These are phyloP conservation scores for Phytopythium helicoides DNA, from an alignment of 352 stramenopile genomes.

Conservation along the genomic window DNA sequence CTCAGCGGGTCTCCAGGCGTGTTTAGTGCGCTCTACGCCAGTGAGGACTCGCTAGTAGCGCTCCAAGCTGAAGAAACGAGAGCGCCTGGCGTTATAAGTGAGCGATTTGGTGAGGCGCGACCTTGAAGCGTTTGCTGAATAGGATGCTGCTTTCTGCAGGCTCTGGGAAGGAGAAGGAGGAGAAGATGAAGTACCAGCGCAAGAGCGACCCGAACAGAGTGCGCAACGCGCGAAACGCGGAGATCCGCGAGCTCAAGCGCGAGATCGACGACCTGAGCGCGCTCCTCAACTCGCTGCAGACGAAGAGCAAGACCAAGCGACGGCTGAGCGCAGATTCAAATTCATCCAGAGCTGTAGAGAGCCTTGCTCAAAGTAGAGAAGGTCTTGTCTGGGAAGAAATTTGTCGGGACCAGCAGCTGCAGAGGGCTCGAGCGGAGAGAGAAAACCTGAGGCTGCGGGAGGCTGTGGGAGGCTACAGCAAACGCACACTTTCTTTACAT, in stretches of 20 bases:
- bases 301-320: not conserved
- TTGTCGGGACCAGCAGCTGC: slow-evolving; percentile 11
- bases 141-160: too few species aligned
- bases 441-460: slow-evolving; percentile 19
- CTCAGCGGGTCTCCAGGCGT: too few species aligned
- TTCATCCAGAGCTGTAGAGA: too few species aligned
- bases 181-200: not conserved
- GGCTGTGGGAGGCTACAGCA: slow-evolving; percentile 34
- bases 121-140: too few species aligned
- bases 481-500: slow-evolving; percentile 24
- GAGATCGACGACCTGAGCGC: slow-evolving; percentile 29
- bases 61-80: too few species aligned
- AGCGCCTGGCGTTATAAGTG: too few species aligned
- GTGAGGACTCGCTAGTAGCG: too few species aligned
- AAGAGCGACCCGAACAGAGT: slow-evolving; percentile 22
- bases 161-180: too few species aligned
- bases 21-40: too few species aligned
- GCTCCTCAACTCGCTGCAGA: slow-evolving; percentile 12
- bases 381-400: slow-evolving; percentile 21
- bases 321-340: not conserved
- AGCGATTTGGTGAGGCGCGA: too few species aligned
- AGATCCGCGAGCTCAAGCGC: slow-evolving; percentile 30
- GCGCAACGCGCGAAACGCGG: slow-evolving; percentile 22
- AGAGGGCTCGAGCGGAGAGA: slow-evolving; percentile 10
- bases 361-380: too few species aligned